Conservation (phyloP, 78 protist genomes). For the Polysphondylium violaceum region DNA sequence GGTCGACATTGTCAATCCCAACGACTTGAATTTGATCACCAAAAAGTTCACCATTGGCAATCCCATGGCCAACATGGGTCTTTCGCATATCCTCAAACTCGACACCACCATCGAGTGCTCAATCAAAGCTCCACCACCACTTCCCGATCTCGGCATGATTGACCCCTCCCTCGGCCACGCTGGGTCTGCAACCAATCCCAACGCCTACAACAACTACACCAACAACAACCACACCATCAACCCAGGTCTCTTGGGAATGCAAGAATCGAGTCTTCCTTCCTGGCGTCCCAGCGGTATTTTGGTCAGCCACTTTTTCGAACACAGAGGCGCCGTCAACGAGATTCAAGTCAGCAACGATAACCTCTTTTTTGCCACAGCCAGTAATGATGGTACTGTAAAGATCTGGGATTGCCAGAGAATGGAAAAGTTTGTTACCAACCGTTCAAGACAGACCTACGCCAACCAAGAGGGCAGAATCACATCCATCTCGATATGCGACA, state of each 20-base stretch:
- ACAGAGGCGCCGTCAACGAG: slow-evolving; percentile 78
- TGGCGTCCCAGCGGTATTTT: slow-evolving; percentile 86
- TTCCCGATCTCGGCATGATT: slow-evolving; percentile 49
- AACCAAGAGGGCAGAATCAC: slow-evolving; percentile 81
- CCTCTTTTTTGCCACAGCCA: slow-evolving; percentile 84
- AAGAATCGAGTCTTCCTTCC: background rate
- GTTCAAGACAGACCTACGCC: slow-evolving; percentile 79
- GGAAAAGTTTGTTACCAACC: slow-evolving; percentile 82
- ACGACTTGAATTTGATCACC: slow-evolving; percentile 37
- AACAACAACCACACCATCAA: background rate
- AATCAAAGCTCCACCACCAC: slow-evolving; percentile 32
- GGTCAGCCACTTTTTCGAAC: slow-evolving; percentile 87
- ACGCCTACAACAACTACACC: background rate
- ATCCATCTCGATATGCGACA: slow-evolving; percentile 76
- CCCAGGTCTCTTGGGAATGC: background rate
- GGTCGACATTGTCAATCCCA: slow-evolving; percentile 18
- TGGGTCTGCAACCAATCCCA: background rate
- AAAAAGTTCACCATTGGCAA: slow-evolving; percentile 29
- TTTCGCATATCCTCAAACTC: slow-evolving; percentile 11
- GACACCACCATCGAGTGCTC: slow-evolving; percentile 33
- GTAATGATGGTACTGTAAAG: slow-evolving; percentile 88
- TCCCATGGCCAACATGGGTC: background rate
- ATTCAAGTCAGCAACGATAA: slow-evolving; percentile 84
- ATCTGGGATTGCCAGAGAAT: slow-evolving; percentile 86
- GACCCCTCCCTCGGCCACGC: background rate